These are phyloP conservation scores for Panaeolus cyanescens DNA, from an alignment of 768 basidiomycete genomes.

Conservation along the genomic window DNA sequence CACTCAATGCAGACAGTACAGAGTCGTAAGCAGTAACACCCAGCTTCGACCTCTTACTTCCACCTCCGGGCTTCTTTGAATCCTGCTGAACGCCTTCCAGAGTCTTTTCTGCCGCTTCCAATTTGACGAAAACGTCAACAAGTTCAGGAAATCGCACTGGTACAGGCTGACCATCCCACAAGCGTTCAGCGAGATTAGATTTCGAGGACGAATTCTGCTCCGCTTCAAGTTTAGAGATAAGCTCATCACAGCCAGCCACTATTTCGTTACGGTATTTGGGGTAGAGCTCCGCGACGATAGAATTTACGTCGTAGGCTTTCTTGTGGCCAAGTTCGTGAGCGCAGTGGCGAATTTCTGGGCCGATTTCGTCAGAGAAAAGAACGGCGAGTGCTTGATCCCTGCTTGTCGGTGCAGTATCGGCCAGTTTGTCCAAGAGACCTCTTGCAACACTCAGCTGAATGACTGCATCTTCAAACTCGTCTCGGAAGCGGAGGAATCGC, in stretches of 20 bases:
- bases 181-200: slow-evolving; percentile 58
- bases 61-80: slow-evolving; percentile 26
- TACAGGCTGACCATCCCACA: slow-evolving; percentile 83
- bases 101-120: slow-evolving; percentile 74
- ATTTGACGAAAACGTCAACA: slow-evolving; percentile 81
- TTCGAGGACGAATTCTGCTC: slow-evolving; percentile 38
- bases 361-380: slow-evolving; percentile 82
- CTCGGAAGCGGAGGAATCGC: slow-evolving; percentile 76
- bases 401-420: slow-evolving; percentile 63
- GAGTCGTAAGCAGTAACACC: slow-evolving; percentile 88
- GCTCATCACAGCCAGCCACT: slow-evolving; percentile 60
- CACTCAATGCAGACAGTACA: slow-evolving; percentile 80
- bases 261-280: slow-evolving; percentile 56
- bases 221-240: slow-evolving; percentile 52
- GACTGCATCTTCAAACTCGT: slow-evolving; percentile 75
- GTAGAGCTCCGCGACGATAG: slow-evolving; percentile 67
- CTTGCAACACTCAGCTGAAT: slow-evolving; percentile 80
- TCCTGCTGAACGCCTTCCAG: slow-evolving; percentile 43
- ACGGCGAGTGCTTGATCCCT: slow-evolving; percentile 87
- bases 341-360: slow-evolving; percentile 89
- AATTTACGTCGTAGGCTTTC: slow-evolving; percentile 82
- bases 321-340: slow-evolving; percentile 84
- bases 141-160: slow-evolving; percentile 90
- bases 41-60: slow-evolving; percentile 56
- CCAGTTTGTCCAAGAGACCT: slow-evolving; percentile 68